A percentile compares a stretch with the other conserved stretches of the same genome.
phyloP scores from a whole-genome alignment of 164 flowering plant genomes.

The Pachysandra terminalis region DNA sequence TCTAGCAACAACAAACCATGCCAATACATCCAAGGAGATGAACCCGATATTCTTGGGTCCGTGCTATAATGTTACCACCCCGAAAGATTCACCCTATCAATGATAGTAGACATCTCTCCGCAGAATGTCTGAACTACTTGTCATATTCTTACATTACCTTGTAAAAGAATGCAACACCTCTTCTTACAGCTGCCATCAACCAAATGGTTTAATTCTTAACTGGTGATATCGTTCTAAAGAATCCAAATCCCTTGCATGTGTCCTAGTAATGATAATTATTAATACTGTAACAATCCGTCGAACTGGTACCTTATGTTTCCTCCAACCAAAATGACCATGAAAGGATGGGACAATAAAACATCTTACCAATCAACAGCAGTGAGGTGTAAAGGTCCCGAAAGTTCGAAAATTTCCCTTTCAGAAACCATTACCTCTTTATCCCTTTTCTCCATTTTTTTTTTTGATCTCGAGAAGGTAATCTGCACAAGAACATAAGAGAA shows the following conservation, averaged over 20 bases:
- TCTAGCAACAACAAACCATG: too few species aligned
- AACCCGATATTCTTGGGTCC: background rate
- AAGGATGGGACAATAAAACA: background rate
- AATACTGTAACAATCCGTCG: background rate
- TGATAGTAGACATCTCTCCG: background rate
- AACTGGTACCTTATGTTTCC: background rate
- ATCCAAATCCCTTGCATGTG: background rate
- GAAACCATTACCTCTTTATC: slow-evolving; percentile 33
- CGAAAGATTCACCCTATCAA: background rate
- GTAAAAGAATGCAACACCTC: background rate
- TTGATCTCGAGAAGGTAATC: background rate
- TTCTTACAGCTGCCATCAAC: background rate
- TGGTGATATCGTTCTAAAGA: background rate
- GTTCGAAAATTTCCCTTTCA: slow-evolving; percentile 59
- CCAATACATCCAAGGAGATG: too few species aligned
- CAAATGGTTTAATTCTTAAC: background rate
- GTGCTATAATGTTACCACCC: background rate
- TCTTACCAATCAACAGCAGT: slow-evolving; percentile 70
- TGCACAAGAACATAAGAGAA: background rate
- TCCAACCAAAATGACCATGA: background rate
- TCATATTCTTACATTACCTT: background rate
- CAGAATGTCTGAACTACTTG: background rate
- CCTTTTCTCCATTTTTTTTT: background rate
- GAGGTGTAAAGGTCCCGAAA: slow-evolving; percentile 71
- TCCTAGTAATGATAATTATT: too few species aligned